Conservation (phyloP, 1,284 basidiomycete species). For the Trametes pubescens region DNA sequence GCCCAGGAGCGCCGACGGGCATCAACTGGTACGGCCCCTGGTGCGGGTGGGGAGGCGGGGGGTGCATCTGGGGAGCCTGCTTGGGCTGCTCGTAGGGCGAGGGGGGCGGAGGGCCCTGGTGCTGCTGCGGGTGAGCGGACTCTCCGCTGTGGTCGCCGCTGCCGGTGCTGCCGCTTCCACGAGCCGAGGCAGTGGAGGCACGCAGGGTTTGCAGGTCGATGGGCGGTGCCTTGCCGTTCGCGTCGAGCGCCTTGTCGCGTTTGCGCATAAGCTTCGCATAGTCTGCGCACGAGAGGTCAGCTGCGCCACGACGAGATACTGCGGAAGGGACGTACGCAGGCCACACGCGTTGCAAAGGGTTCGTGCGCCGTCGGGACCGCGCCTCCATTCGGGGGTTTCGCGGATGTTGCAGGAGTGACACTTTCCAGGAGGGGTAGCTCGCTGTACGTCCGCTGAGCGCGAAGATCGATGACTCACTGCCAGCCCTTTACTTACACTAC, state of each 20-base stretch:
- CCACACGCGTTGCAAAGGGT: conserved; percentile 86
- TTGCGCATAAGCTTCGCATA: conserved; percentile 83
- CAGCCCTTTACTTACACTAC: conserved; percentile 67
- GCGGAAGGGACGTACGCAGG: conserved; percentile 63
- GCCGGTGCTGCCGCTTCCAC: conserved; percentile 31
- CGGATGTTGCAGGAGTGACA: conserved; percentile 86
- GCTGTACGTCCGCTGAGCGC: conserved; percentile 50
- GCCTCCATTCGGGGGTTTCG: conserved; percentile 85
- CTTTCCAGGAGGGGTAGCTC: conserved; percentile 82
- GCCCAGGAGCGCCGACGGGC: conserved; percentile 30
- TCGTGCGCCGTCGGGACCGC: conserved; percentile 80
- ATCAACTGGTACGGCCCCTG: conserved; percentile 43
- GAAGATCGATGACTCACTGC: conserved; percentile 42
- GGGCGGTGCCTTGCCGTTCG: conserved; percentile 59
- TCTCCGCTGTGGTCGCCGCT: conserved; percentile 31
- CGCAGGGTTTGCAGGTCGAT: conserved; percentile 80
- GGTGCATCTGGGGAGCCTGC: conserved; percentile 32
- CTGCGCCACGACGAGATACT: conserved; percentile 19
- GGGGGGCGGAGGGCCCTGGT: conserved; percentile 29
- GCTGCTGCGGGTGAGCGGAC: conserved; percentile 29
- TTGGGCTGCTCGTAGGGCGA: conserved; percentile 36
- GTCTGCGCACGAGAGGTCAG: conserved; percentile 51
- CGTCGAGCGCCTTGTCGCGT: conserved; percentile 63
- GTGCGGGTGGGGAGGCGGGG: conserved; percentile 28
- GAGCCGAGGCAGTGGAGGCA: conserved; percentile 69